Conservation (phyloP, 225 moss, liverwort and hornwort genomes). For the Marchantia polymorpha region DNA sequence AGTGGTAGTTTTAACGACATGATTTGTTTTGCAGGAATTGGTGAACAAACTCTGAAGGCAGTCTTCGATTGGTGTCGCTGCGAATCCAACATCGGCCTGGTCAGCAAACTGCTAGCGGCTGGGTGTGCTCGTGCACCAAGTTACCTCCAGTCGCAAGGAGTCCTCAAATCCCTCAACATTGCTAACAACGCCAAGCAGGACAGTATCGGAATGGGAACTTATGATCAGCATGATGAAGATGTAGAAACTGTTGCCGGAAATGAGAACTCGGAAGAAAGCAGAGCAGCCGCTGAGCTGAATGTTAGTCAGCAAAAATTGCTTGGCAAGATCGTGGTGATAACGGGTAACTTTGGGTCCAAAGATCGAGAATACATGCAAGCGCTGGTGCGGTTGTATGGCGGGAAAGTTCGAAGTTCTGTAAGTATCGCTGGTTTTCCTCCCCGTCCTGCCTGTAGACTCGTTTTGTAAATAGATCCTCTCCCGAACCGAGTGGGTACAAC, state of each 20-base stretch:
- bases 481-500: background rate
- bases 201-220: background rate
- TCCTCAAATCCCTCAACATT: constrained; percentile 17
- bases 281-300: background rate
- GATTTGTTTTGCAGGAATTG: constrained; percentile 52
- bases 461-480: background rate
- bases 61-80: constrained; percentile 69
- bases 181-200: constrained; percentile 8
- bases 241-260: background rate
- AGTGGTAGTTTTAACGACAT: background rate
- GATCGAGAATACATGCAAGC: constrained; percentile 57
- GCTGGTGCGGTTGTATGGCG: constrained; percentile 57
- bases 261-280: background rate
- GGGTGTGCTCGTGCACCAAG: constrained; percentile 41
- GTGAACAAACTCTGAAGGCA: constrained; percentile 53
- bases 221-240: background rate
- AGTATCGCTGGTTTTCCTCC: constrained; percentile 18
- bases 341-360: constrained; percentile 56
- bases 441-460: background rate
- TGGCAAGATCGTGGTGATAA: constrained; percentile 67
- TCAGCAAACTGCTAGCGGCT: constrained; percentile 48
- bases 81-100: constrained; percentile 59
- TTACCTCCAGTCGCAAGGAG: constrained; percentile 8
- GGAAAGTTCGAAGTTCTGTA: constrained; percentile 62
- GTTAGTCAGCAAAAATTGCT: constrained; percentile 29